These are phyloP conservation scores for Trichomonas gallinae DNA, from an alignment of 208 protist species.

Conservation along the genomic window DNA sequence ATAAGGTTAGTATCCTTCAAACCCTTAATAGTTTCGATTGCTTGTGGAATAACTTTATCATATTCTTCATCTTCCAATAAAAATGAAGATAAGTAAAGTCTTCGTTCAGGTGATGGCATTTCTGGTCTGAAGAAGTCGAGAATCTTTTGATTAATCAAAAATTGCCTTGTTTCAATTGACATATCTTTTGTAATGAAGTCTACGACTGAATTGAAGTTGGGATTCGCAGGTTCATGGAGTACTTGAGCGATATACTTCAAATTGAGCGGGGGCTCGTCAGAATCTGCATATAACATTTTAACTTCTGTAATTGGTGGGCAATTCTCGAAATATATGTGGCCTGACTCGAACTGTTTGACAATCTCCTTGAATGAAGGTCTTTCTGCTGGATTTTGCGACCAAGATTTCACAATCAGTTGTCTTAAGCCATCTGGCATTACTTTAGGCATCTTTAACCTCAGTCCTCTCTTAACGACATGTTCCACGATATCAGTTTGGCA, in stretches of 20 bases:
- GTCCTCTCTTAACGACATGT: background rate
- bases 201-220: background rate
- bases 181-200: background rate
- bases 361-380: conserved; percentile 15
- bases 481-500: background rate
- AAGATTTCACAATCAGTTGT: background rate
- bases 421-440: background rate
- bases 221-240: background rate
- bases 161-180: background rate
- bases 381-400: background rate
- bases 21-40: background rate
- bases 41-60: background rate
- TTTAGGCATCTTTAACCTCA: background rate
- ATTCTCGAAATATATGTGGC: background rate
- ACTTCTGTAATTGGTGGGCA: too few species aligned
- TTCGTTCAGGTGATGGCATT: background rate
- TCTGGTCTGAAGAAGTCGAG: background rate
- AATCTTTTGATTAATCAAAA: background rate
- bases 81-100: background rate
- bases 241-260: background rate
- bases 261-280: too few species aligned
- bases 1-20: background rate
- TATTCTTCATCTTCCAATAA: background rate
- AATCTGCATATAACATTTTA: too few species aligned
- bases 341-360: background rate